Base-by-base conservation (phyloP, 2,329 filamentous ascomycete genomes). In the Xenoacremonium recifei region DNA sequence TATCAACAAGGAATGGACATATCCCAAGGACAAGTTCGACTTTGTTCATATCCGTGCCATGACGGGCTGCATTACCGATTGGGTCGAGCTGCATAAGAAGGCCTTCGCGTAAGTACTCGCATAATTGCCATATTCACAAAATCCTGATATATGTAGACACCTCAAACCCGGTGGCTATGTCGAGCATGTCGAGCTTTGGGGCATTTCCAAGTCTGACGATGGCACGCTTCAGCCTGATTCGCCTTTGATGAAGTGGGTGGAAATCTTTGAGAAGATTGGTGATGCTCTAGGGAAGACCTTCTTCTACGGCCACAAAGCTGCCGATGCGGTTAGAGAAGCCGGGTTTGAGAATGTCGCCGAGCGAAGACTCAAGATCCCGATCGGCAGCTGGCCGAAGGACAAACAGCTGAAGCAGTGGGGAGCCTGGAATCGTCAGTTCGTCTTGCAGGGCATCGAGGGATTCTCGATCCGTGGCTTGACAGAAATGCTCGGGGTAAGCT, bases 1-100 rank as follows among this genome's bases (percentile, higher is more conserved):
- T 54, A 73, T 78, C 32, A 77, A 79, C 54, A 68, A 60, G 18
- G 60, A 67, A 6, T 72, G 67, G 67, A 76, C 64, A 60, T 79
- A 64, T 21, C 65, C 71, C 2, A 55, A 66, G 1, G 51, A 72
- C 39, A 30, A 38, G 9, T 80, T 81, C 53, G 80, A 84, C 61
- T 78, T 73, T 50, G 72, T 85, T 38, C 80, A 83, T 57, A 71
- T 75, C 3, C 73, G 76, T 27, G 65, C 74, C 48, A 64, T 82
- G 53, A 62, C 70, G 1, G 80, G 79, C 21, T 70, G 71, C 40
- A 69, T 82, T 36, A 59, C 67, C 1, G 76, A 80, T 45, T 81
- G 76, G 59, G 67, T 68, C 20, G 66, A 49, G 69, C 27, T 81
- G 10, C 66, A 80, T 42, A 61, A 65, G 21, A 72, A 73, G 39